Evolutionary conservation across 2,329 filamentous ascomycete genomes (phyloP).

Genomic region (Sphaerostilbella broomeana): DNA sequence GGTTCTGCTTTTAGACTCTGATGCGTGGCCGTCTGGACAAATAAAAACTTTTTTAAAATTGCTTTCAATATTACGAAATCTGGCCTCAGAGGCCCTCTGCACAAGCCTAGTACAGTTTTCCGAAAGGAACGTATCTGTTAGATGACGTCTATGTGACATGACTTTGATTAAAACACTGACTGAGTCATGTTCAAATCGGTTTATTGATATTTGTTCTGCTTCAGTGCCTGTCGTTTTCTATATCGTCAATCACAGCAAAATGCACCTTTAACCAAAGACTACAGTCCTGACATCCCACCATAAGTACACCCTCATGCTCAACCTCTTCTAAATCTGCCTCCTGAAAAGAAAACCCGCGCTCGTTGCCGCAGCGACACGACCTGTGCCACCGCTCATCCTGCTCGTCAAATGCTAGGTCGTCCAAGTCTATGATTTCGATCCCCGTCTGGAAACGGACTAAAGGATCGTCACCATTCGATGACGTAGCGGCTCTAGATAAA

Average conservation of each 20-base stretch:
- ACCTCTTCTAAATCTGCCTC: slow-evolving; percentile 56
- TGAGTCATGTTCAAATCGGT: slow-evolving; percentile 20
- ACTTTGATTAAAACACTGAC: too few relatives aligned
- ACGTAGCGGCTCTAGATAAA: slow-evolving; percentile 23
- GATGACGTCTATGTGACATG: too few relatives aligned
- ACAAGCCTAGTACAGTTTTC: too few relatives aligned
- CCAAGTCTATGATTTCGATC: slow-evolving; percentile 58
- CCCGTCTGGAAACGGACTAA: slow-evolving; percentile 45
- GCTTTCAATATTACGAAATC: slow-evolving; percentile 33
- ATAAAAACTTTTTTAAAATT: slow-evolving; percentile 47
- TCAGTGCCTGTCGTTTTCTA: slow-evolving; percentile 25
- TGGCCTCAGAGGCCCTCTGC: too few relatives aligned
- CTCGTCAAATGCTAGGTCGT: slow-evolving; percentile 54
- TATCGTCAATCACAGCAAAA: slow-evolving; percentile 49
- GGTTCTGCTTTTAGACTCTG: slow-evolving; percentile 50
- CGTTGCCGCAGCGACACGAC: slow-evolving; percentile 58
- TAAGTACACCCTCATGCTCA: slow-evolving; percentile 50
- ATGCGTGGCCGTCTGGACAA: slow-evolving; percentile 51
- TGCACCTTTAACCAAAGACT: slow-evolving; percentile 60
- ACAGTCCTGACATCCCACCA: slow-evolving; percentile 60
- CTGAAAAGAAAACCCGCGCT: slow-evolving; percentile 50
- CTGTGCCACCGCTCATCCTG: slow-evolving; percentile 45
- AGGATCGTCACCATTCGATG: slow-evolving; percentile 15
- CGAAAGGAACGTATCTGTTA: too few relatives aligned
- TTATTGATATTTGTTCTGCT: slow-evolving; percentile 13